Evolutionary conservation across 192 early-diverging fungal species (phyloP).

Genomic region (Umbelopsis sp.): DNA sequence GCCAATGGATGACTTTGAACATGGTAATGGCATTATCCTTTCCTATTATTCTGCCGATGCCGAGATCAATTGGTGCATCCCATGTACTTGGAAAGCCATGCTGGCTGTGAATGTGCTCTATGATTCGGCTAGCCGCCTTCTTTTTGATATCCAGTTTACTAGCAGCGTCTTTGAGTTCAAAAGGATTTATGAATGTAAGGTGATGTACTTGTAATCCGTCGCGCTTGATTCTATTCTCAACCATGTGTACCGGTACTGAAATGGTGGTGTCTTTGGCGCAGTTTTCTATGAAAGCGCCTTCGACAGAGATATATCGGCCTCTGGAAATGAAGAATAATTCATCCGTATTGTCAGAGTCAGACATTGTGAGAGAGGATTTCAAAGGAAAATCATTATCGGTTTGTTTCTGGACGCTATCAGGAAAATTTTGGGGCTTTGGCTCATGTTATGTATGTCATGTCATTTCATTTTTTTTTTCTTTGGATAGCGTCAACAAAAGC

Average conservation of each 20-base stretch:
- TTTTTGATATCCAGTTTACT: neutral
- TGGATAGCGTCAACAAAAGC: no score
- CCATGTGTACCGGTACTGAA: neutral
- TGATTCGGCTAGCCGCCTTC: neutral
- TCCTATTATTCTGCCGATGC: slow-evolving; percentile 1
- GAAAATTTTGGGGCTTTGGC: no score
- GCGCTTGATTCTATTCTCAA: neutral
- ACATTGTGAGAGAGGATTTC: neutral
- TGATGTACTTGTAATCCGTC: neutral
- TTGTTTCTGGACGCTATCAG: neutral
- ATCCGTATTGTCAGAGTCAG: neutral
- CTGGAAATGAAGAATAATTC: neutral
- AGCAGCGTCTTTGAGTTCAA: neutral
- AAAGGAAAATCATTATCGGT: neutral
- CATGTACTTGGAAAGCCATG: neutral
- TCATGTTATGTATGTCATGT: no score
- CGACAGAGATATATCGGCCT: slow-evolving; percentile 2
- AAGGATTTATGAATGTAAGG: slow-evolving; percentile 4
- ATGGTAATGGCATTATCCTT: neutral
- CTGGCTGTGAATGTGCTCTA: neutral
- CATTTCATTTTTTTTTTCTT: no score
- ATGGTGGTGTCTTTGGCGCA: neutral
- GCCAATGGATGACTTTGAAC: slow-evolving; percentile 29
- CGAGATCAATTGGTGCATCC: slow-evolving; percentile 28
- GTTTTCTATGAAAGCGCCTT: neutral